Conservation (phyloP, 352 stramenopile species). For the Pythium dissotocum region DNA sequence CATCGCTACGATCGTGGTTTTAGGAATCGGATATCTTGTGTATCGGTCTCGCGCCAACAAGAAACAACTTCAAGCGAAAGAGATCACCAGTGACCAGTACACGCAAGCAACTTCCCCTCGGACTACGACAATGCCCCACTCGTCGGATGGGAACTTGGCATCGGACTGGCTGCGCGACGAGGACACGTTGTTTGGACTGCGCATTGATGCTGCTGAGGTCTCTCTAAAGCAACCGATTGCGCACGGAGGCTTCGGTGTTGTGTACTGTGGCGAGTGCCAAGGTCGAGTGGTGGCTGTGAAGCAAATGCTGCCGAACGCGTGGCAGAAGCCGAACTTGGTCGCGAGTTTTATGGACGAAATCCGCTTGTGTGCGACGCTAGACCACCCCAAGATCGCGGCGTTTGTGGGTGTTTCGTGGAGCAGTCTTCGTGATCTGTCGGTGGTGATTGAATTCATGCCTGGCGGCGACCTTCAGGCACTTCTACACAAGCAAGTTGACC, state of each 20-base stretch:
- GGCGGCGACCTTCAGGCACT: slow-evolving; percentile 25
- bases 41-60: too few relatives aligned
- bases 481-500: slow-evolving; percentile 10
- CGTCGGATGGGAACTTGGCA: too few relatives aligned
- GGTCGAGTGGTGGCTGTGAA: slow-evolving; percentile 16
- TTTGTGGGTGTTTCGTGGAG: slow-evolving; percentile 34
- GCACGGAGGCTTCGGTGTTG: slow-evolving; percentile 4
- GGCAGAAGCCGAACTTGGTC: slow-evolving; percentile 11
- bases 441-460: slow-evolving; percentile 33
- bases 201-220: neutral
- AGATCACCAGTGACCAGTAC: too few relatives aligned
- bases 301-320: slow-evolving; percentile 15
- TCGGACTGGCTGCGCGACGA: too few relatives aligned
- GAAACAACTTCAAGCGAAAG: too few relatives aligned
- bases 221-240: slow-evolving; percentile 2
- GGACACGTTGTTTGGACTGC: neutral
- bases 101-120: too few relatives aligned
- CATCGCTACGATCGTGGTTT: too few relatives aligned
- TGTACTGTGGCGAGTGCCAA: slow-evolving; percentile 3
- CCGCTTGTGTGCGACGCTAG: slow-evolving; percentile 22
- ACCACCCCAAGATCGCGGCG: slow-evolving; percentile 33
- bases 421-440: slow-evolving; percentile 25
- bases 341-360: slow-evolving; percentile 37
- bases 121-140: too few relatives aligned
- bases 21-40: too few relatives aligned